Conservation (phyloP, 257 asterid genomes). For the Echium plantagineum region DNA sequence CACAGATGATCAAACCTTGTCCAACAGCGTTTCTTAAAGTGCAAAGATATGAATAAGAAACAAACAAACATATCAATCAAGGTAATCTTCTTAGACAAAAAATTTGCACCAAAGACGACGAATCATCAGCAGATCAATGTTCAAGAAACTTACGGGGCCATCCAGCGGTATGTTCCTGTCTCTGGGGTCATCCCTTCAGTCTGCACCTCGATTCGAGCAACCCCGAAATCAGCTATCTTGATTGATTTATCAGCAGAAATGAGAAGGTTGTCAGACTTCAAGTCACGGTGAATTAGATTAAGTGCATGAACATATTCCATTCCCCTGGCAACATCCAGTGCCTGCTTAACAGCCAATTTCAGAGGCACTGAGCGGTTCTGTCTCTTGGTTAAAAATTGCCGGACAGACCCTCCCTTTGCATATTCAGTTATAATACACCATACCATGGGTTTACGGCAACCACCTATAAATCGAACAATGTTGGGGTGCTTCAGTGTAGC, state of each 20-base stretch:
- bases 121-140: background rate
- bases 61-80: background rate
- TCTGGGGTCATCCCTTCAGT: conserved; percentile 99
- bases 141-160: conserved; percentile 88
- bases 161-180: conserved; percentile 98
- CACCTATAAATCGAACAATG: conserved; percentile 92
- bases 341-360: conserved; percentile 97
- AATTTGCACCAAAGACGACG: background rate
- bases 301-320: conserved; percentile 93
- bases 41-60: background rate
- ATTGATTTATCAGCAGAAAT: conserved; percentile 87
- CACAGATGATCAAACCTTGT: background rate
- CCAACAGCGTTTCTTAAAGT: background rate
- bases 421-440: conserved; percentile 98
- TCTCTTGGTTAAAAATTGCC: conserved; percentile 76
- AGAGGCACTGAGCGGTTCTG: conserved; percentile 83
- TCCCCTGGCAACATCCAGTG: conserved; percentile 95
- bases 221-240: conserved; percentile 96
- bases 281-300: conserved; percentile 81
- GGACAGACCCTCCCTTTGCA: conserved; percentile 95
- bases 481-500: conserved; percentile 80
- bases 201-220: conserved; percentile 95
- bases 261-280: conserved; percentile 91
- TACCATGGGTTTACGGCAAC: conserved; percentile 92
- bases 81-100: background rate